These are phyloP conservation scores for Amoeboaphelidium occidentale DNA, from an alignment of 371 early-diverging fungal species.

Conservation along the genomic window DNA sequence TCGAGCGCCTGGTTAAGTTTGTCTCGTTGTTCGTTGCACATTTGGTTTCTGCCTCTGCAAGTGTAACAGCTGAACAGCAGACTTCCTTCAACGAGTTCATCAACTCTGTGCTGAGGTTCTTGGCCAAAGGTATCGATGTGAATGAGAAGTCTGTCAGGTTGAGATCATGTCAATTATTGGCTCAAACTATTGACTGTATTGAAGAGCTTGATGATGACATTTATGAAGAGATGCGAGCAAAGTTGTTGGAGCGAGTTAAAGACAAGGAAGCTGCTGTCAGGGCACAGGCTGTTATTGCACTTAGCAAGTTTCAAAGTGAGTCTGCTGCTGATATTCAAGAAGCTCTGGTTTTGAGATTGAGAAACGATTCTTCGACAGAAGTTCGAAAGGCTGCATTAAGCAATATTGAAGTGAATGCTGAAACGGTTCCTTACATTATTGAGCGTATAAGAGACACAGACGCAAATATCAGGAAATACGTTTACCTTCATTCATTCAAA, in stretches of 20 bases:
- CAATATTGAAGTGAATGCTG: constrained; percentile 32
- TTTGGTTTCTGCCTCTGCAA: too few species aligned
- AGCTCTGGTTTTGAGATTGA: too few species aligned
- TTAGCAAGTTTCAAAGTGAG: constrained; percentile 42
- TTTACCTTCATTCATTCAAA: constrained; percentile 36
- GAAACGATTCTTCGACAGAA: too few species aligned
- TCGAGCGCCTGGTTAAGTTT: too few species aligned
- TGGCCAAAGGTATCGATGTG: constrained; percentile 42
- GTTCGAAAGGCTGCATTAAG: constrained; percentile 56
- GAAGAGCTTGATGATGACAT: constrained; percentile 60
- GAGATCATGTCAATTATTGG: constrained; percentile 52
- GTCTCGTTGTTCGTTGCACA: too few species aligned
- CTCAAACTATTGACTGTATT: constrained; percentile 38
- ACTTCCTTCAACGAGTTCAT: too few species aligned
- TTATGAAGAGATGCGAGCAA: constrained; percentile 32
- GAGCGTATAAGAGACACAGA: constrained; percentile 38
- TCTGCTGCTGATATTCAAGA: background rate
- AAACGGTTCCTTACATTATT: constrained; percentile 26
- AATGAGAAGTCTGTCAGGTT: constrained; percentile 45
- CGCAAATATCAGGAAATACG: constrained; percentile 28
- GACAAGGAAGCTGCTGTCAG: constrained; percentile 64
- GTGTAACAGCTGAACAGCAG: too few species aligned
- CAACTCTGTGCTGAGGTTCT: constrained; percentile 31
- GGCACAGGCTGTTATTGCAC: constrained; percentile 46
- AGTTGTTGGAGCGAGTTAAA: constrained; percentile 35